These are phyloP conservation scores for Colletotrichum ledebouriae DNA, from an alignment of 2,329 filamentous ascomycete genomes.

Conservation along the genomic window DNA sequence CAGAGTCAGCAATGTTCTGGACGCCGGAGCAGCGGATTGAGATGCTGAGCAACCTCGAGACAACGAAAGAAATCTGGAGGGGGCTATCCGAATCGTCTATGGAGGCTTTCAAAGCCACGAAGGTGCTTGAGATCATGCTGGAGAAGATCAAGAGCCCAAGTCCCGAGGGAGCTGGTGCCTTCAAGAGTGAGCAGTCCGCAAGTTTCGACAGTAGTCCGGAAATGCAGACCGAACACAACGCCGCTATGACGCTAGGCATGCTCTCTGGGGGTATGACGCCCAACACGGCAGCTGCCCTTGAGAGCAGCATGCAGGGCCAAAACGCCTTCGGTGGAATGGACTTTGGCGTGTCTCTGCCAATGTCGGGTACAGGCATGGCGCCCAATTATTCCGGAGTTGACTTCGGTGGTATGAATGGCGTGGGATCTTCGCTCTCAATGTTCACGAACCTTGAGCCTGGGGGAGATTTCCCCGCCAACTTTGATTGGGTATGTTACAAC, in stretches of 20 bases:
- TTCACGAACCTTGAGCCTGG: constrained; percentile 57
- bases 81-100: constrained; percentile 82
- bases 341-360: constrained; percentile 52
- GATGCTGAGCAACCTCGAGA: constrained; percentile 82
- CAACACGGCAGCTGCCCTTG: constrained; percentile 47
- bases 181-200: constrained; percentile 47
- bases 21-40: constrained; percentile 73
- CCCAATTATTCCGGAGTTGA: constrained; percentile 54
- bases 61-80: constrained; percentile 84
- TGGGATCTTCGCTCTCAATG: constrained; percentile 66
- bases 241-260: constrained; percentile 59
- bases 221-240: constrained; percentile 55
- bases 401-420: constrained; percentile 50
- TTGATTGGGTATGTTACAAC: constrained; percentile 68
- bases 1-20: constrained; percentile 67
- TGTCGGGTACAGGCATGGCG: constrained; percentile 50
- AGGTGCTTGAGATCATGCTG: constrained; percentile 86
- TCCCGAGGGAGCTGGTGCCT: constrained; percentile 4
- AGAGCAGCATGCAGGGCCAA: constrained; percentile 52
- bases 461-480: constrained; percentile 62
- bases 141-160: constrained; percentile 75
- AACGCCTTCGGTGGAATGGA: constrained; percentile 62
- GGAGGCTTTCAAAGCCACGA: constrained; percentile 89
- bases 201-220: constrained; percentile 43
- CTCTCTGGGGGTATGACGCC: constrained; percentile 55